Percentiles rank a stretch among this genome's conserved stretches.
These are phyloP conservation scores for Helotiales sp. DNA, from an alignment of 2,329 filamentous ascomycete genomes.

Conservation along the genomic window DNA sequence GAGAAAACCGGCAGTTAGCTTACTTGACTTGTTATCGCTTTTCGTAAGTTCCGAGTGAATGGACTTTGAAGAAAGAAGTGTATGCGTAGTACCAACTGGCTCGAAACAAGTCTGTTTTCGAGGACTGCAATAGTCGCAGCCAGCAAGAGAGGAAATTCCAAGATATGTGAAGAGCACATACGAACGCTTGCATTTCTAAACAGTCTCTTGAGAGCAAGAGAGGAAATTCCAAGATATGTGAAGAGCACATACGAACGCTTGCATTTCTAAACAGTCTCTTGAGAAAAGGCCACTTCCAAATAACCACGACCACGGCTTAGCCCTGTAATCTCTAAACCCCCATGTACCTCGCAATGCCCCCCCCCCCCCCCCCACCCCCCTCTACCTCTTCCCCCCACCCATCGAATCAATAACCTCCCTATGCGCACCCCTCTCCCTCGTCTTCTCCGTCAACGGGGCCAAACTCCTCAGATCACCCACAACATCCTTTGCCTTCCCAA, in stretches of 20 bases:
- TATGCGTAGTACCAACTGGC: too few relatives aligned
- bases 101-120: too few relatives aligned
- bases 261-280: neutral
- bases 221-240: neutral
- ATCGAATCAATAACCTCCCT: conserved; percentile 80
- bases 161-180: neutral
- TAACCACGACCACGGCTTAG: neutral
- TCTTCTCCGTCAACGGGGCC: conserved; percentile 80
- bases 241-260: neutral
- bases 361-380: neutral
- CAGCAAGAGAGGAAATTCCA: too few relatives aligned
- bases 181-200: neutral
- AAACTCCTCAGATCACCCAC: conserved; percentile 93
- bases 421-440: conserved; percentile 83
- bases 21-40: too few relatives aligned
- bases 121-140: too few relatives aligned
- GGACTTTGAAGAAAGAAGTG: too few relatives aligned
- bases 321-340: neutral
- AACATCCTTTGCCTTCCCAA: conserved; percentile 98
- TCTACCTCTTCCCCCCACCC: conserved; percentile 42
- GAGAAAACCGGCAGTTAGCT: too few relatives aligned
- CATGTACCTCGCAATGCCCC: neutral
- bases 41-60: too few relatives aligned
- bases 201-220: neutral
- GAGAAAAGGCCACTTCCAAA: neutral